Percentiles rank a stretch among this genome's conserved stretches.
Conservation (phyloP, 73 alveolate genomes). For the Paramecium sonneborni region DNA sequence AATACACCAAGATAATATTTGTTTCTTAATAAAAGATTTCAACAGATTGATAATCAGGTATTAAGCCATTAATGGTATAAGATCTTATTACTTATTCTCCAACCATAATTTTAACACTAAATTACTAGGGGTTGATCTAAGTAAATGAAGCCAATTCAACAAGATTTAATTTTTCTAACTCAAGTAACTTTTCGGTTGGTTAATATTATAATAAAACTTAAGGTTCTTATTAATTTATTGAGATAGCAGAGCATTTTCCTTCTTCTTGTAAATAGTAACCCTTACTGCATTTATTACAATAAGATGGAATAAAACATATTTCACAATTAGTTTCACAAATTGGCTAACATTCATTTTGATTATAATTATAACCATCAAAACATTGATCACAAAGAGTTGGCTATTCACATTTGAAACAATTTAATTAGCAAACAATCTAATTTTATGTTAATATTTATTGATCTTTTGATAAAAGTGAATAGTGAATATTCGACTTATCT, state of each 20-base stretch:
- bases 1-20: not conserved
- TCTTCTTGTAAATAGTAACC: not conserved
- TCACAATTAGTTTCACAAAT: not conserved
- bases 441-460: not conserved
- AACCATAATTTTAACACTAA: not conserved
- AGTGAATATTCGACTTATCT: not conserved
- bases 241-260: not conserved
- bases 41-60: no score
- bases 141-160: not conserved
- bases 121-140: not conserved
- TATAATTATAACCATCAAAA: not conserved
- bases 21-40: not conserved
- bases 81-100: not conserved
- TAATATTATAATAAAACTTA: not conserved
- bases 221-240: not conserved
- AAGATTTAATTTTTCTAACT: not conserved
- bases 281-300: not conserved
- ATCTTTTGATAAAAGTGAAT: not conserved
- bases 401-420: not conserved
- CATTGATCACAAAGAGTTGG: not conserved
- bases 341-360: not conserved
- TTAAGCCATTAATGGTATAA: not conserved
- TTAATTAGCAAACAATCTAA: not conserved
- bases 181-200: not conserved
- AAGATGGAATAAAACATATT: not conserved